A percentile compares a stretch with the other conserved stretches of the same genome.
Evolutionary conservation across 768 basidiomycete species (phyloP).

Genomic region (Suillus americanus): DNA sequence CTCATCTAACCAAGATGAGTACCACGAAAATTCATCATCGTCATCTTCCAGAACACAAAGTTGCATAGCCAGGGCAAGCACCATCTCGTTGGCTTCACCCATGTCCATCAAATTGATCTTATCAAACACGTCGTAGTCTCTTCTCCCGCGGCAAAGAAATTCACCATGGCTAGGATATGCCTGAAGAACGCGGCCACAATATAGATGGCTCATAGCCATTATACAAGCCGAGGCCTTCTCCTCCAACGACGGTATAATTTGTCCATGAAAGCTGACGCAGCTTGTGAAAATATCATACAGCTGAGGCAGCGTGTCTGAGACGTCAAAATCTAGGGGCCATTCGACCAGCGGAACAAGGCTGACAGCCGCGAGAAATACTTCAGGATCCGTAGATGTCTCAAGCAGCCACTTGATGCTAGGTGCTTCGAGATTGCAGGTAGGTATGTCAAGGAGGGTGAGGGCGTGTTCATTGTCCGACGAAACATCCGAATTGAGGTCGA

Average conservation of each 20-base stretch:
- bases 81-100: rapidly evolving
- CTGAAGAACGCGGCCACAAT: background rate
- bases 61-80: background rate
- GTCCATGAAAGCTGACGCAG: background rate
- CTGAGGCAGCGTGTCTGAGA: background rate
- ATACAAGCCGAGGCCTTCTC: background rate
- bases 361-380: background rate
- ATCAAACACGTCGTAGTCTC: background rate
- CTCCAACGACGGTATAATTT: background rate
- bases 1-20: rapidly evolving
- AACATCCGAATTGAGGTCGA: background rate
- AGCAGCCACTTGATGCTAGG: constrained; percentile 9
- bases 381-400: background rate
- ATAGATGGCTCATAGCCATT: background rate
- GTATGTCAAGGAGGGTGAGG: background rate
- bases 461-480: background rate
- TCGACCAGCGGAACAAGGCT: background rate
- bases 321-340: background rate
- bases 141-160: background rate
- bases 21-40: rapidly evolving
- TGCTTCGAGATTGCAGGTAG: background rate
- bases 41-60: background rate
- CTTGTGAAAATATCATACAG: background rate
- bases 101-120: rapidly evolving
- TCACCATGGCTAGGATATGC: background rate